Base-by-base conservation (phyloP, 2,329 filamentous ascomycete genomes). In the Juglanconis oblonga region DNA sequence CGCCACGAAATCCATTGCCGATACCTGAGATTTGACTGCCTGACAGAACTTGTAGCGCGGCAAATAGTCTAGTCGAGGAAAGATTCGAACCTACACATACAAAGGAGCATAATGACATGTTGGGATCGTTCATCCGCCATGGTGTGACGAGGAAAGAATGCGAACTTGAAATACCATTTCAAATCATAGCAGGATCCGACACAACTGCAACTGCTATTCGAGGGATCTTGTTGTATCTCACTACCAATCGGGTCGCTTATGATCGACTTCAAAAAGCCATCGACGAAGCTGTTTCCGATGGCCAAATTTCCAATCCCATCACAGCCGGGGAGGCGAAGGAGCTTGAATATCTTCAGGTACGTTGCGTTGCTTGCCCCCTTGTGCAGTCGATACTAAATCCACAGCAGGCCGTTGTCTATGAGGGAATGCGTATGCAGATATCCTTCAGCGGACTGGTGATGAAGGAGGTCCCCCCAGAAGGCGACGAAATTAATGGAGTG, bases 351-450 rank as follows among this genome's bases (percentile, higher is more conserved):
- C 68, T 83, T 79, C 65, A 68, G 31, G 58, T 60, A 10, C 36
- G 53, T 40, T 5, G 36, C 36, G 36, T 2, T 40, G 36, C 13
- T 13, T 40, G 1, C 36, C 8, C 36, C 36, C 36, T 40, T 13
- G 36, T 7, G 36, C 36, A 8, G 36, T 8, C 36, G 36, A 47
- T 24, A 47, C 11, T 6, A 5, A 52, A 47, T n/a, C 33, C n/a
- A 40, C 17, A 17, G 17, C 62, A 70, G 3, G 79, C 79, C 1
- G 82, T 79, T 62, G 74, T 84, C 50, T 76, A 77, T 32, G 81
- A 84, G 65, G 74, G 76, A 1, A 70, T 84, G 65, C 78, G 81
- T 2, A 71, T 84, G 24, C 75, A 77, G 57, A 81, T 81, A 1
- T 75, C 81, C 8, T 63, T 68, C 36, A 58, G 57, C 0, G 67